Evolutionary conservation across 2,329 filamentous ascomycete genomes (phyloP).

Genomic region (Sclerotinia spermophila): DNA sequence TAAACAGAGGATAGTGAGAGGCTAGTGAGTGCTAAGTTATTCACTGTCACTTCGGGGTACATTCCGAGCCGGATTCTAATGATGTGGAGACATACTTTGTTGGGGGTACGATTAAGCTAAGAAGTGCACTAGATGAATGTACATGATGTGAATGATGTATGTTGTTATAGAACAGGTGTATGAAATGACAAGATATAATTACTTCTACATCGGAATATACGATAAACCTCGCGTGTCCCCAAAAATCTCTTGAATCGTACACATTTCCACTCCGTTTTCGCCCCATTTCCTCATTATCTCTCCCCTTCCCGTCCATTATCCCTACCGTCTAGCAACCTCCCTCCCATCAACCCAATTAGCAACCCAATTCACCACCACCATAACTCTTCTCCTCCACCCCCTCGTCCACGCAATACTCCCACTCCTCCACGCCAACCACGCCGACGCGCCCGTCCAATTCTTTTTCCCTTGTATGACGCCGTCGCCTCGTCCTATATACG

Average conservation of each 20-base stretch:
- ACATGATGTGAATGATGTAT: no score
- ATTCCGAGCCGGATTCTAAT: no score
- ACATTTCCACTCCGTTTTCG: neutral
- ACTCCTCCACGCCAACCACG: constrained; percentile 30
- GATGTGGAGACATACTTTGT: no score
- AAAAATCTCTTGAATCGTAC: neutral
- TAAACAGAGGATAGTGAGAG: no score
- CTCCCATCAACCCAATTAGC: constrained; percentile 26
- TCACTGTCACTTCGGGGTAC: no score
- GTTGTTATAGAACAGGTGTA: neutral
- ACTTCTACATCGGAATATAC: neutral
- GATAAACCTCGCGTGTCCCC: rapidly evolving
- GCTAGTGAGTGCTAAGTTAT: no score
- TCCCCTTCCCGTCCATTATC: neutral
- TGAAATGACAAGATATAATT: neutral
- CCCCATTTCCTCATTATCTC: neutral
- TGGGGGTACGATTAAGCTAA: no score
- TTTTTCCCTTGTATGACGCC: constrained; percentile 25
- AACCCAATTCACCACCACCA: constrained; percentile 27
- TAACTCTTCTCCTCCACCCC: constrained; percentile 26
- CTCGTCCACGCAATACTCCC: constrained; percentile 28
- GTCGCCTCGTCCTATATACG: constrained; percentile 26
- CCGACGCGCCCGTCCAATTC: constrained; percentile 24
- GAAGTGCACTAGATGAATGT: no score
- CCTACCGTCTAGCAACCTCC: constrained; percentile 23